Evolutionary conservation across 2,329 filamentous ascomycete species (phyloP).

Genomic region (Aureobasidium sp.): DNA sequence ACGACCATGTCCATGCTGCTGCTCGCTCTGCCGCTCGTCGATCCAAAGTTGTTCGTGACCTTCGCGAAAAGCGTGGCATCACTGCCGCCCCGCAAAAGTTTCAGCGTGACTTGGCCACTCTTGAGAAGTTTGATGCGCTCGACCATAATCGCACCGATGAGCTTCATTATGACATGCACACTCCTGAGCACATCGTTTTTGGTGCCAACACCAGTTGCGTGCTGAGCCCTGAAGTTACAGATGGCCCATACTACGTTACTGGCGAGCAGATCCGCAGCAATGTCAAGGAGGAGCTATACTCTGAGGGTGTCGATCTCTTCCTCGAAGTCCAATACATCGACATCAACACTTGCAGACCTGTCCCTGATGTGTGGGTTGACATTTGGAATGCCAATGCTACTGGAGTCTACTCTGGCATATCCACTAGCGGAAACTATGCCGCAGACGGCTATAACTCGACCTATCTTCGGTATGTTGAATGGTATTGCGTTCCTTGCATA

Average conservation of each 20-base stretch:
- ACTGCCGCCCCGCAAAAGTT: background rate
- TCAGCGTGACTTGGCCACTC: constrained; percentile 15
- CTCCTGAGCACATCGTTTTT: constrained; percentile 1
- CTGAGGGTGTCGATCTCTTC: constrained; percentile 34
- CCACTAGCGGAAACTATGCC: background rate
- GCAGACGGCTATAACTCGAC: constrained; percentile 1
- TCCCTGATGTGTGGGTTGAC: constrained; percentile 34
- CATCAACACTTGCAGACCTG: constrained; percentile 37
- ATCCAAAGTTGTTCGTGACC: background rate
- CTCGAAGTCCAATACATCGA: constrained; percentile 42
- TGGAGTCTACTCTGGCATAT: constrained; percentile 37
- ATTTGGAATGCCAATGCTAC: constrained; percentile 43
- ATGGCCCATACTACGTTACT: constrained; percentile 31
- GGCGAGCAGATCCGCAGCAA: constrained; percentile 36
- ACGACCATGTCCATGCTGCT: background rate
- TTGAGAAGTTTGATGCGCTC: constrained; percentile 14
- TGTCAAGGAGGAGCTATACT: constrained; percentile 34
- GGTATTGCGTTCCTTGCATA: too few species aligned
- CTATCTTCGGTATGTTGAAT: background rate
- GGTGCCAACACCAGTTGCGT: constrained; percentile 24
- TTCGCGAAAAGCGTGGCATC: constrained; percentile 9
- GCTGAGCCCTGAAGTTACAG: constrained; percentile 26
- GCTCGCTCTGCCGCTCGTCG: constrained; percentile 5
- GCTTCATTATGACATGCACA: constrained; percentile 7
- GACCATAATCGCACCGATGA: constrained; percentile 18